Conservation (phyloP, 495 filamentous ascomycete genomes). For the Penicillium desertorum region DNA sequence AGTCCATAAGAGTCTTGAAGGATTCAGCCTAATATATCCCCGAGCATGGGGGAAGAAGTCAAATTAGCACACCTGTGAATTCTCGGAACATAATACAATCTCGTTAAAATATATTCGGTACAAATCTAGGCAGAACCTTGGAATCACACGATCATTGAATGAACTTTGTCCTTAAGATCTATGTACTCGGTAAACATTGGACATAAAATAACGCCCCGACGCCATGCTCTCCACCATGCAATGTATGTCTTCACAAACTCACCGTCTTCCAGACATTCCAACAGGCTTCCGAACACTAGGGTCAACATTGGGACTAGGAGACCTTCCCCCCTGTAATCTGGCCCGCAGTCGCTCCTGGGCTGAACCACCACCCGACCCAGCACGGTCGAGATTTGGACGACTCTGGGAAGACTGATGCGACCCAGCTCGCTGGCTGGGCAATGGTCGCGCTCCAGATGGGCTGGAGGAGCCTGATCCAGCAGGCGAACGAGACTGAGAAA, state of each 20-base stretch:
- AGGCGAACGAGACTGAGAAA: conserved; percentile 20
- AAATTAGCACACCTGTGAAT: background rate
- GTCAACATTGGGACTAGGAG: conserved; percentile 40
- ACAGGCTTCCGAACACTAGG: conserved; percentile 41
- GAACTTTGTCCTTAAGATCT: background rate
- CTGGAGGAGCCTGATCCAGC: conserved; percentile 29
- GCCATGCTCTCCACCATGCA: conserved; percentile 28
- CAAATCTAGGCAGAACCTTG: background rate
- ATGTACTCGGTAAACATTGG: conserved; percentile 1
- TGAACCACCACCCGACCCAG: conserved; percentile 39
- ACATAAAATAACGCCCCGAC: conserved; percentile 21
- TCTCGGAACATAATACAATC: background rate
- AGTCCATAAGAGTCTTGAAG: background rate
- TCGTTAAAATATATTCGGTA: background rate
- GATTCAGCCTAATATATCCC: background rate
- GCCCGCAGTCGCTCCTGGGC: conserved; percentile 70
- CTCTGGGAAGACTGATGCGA: conserved; percentile 60
- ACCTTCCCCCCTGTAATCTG: conserved; percentile 57
- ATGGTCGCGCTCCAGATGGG: conserved; percentile 51
- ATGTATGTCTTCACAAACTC: conserved; percentile 15
- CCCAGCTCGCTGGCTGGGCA: conserved; percentile 69
- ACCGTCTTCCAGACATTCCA: conserved; percentile 25
- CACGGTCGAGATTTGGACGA: conserved; percentile 46
- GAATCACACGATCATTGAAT: background rate
- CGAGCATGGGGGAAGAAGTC: background rate